Percentiles rank a stretch among this genome's conserved stretches.
Conservation (phyloP, 75 land plant genomes). For the Selaginella tamariscina region DNA sequence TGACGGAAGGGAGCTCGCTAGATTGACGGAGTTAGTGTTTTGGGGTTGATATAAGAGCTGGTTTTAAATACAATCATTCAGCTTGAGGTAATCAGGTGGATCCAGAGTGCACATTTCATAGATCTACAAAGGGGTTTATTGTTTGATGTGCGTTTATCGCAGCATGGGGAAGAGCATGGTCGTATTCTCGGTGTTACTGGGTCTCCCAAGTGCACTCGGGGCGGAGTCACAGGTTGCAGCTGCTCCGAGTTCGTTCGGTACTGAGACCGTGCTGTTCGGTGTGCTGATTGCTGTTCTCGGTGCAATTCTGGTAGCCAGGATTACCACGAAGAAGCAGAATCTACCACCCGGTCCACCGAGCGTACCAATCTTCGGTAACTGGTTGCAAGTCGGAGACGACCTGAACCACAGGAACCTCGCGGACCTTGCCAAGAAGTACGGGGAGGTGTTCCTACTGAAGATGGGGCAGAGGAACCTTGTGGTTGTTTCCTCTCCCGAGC, state of each 20-base stretch:
- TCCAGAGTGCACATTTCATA: too few species aligned
- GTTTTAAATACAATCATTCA: too few species aligned
- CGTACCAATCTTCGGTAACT: slow-evolving; percentile 26
- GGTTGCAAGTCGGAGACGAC: slow-evolving; percentile 36
- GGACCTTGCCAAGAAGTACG: slow-evolving; percentile 27
- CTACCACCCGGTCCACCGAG: slow-evolving; percentile 59
- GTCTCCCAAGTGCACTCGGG: too few species aligned
- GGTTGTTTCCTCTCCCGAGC: slow-evolving; percentile 30
- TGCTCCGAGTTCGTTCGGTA: not conserved
- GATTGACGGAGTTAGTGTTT: too few species aligned
- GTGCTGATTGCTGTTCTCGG: not conserved
- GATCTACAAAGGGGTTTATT: too few species aligned
- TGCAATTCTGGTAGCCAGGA: not conserved
- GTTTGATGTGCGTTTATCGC: too few species aligned
- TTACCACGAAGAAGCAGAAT: slow-evolving; percentile 16
- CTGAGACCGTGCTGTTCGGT: not conserved
- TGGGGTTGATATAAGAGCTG: too few species aligned
- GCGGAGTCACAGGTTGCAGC: not conserved
- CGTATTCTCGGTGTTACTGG: not conserved
- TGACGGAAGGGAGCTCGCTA: too few species aligned
- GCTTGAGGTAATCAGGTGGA: too few species aligned
- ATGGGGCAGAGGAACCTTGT: slow-evolving; percentile 32
- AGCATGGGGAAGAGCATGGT: too few species aligned
- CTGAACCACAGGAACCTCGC: slow-evolving; percentile 36
- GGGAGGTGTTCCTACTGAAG: slow-evolving; percentile 28